These are phyloP conservation scores for Zychaea mexicana DNA, from an alignment of 371 early-diverging fungal species.

Conservation along the genomic window DNA sequence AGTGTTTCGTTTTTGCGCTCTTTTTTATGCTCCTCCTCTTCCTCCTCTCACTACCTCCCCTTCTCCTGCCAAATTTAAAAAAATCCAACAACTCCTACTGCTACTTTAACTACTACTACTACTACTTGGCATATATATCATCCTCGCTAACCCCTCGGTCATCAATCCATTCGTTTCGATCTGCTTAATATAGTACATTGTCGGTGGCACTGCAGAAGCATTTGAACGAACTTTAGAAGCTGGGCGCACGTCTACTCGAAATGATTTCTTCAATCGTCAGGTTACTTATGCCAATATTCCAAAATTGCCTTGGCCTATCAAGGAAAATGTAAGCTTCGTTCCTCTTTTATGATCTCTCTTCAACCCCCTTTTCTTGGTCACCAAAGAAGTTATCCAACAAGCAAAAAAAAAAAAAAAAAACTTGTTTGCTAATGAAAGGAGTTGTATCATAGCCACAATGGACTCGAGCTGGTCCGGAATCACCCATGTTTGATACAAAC, in stretches of 20 bases:
- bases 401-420: neutral
- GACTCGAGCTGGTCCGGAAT: slow-evolving; percentile 40
- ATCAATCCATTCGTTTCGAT: too few relatives aligned
- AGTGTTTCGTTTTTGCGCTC: too few relatives aligned
- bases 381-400: too few relatives aligned
- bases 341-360: neutral
- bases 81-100: too few relatives aligned
- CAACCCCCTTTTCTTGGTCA: too few relatives aligned
- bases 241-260: slow-evolving; percentile 37
- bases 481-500: slow-evolving; percentile 53
- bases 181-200: slow-evolving; percentile 40
- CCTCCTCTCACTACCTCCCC: too few relatives aligned
- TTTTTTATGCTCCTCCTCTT: too few relatives aligned
- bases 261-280: slow-evolving; percentile 52
- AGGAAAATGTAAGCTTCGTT: slow-evolving; percentile 27
- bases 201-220: slow-evolving; percentile 43
- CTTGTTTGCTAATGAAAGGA: neutral
- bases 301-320: slow-evolving; percentile 52
- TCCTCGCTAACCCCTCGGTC: too few relatives aligned
- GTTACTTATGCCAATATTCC: slow-evolving; percentile 60
- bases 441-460: slow-evolving; percentile 30
- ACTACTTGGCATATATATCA: too few relatives aligned
- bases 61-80: too few relatives aligned
- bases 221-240: slow-evolving; percentile 49
- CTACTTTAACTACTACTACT: too few relatives aligned